Conservation (phyloP, 176 grass and related monocot genomes). For the Alopecurus myosuroides region DNA sequence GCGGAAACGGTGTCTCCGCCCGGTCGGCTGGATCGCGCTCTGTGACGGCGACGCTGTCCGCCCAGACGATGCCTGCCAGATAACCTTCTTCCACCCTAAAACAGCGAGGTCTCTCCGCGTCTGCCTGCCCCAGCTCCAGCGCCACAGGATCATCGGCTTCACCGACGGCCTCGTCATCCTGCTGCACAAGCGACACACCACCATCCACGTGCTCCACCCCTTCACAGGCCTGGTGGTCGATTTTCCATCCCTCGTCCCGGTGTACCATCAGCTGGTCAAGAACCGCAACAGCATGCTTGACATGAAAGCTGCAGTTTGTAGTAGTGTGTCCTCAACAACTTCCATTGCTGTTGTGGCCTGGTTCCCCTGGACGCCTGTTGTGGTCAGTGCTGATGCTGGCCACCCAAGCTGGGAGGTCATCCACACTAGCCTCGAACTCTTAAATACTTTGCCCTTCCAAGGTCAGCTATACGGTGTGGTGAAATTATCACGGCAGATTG, state of each 20-base stretch:
- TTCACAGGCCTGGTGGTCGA: not conserved
- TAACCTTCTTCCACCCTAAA: not conserved
- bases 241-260: not conserved
- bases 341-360: constrained; percentile 10
- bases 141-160: not conserved
- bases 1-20: not conserved
- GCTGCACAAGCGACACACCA: not conserved
- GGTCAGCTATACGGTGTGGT: not conserved
- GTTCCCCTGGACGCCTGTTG: not conserved
- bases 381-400: not conserved
- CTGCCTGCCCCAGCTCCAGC: not conserved
- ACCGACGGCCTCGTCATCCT: not conserved
- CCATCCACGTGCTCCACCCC: not conserved
- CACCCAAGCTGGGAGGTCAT: not conserved
- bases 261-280: not conserved
- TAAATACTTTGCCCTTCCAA: not conserved
- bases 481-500: not conserved
- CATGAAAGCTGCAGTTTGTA: not conserved
- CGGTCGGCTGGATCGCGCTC: not conserved
- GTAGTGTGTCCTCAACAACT: not conserved
- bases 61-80: not conserved
- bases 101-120: not conserved
- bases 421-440: not conserved
- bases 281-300: not conserved
- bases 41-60: not conserved